A percentile compares a stretch with the other conserved stretches of the same genome.
Conservation (phyloP, 805 yeast species). For the Tetrapisispora namnaoensis region DNA sequence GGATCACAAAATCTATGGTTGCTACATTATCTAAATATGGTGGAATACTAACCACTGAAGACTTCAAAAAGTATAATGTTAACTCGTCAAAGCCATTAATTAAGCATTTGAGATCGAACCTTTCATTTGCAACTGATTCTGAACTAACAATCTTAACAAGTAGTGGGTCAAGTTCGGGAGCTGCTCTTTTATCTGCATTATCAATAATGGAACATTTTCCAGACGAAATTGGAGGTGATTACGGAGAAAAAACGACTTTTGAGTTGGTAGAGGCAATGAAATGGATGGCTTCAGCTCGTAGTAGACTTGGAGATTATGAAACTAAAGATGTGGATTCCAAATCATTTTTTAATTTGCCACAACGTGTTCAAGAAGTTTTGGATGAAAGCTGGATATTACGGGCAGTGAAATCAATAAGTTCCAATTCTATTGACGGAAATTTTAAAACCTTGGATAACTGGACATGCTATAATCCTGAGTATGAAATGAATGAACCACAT, state of each 20-base stretch:
- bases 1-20: conserved; percentile 55
- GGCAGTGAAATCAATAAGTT: conserved; percentile 43
- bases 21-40: conserved; percentile 41
- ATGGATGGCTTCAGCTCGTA: conserved; percentile 82
- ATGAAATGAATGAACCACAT: conserved; percentile 66
- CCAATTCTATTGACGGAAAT: conserved; percentile 15
- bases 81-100: conserved; percentile 32
- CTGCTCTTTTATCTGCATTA: conserved; percentile 69
- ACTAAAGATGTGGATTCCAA: conserved; percentile 6
- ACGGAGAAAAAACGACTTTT: conserved; percentile 44
- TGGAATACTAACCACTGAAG: conserved; percentile 59
- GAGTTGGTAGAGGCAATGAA: conserved; percentile 79
- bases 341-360: conserved; percentile 12
- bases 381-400: conserved; percentile 47
- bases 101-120: conserved; percentile 18
- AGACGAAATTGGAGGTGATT: conserved; percentile 36
- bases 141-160: conserved; percentile 43
- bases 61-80: conserved; percentile 54
- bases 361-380: conserved; percentile 37
- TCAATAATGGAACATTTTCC: conserved; percentile 46
- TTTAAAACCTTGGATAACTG: conserved; percentile 49
- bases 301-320: conserved; percentile 70
- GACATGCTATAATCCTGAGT: conserved; percentile 71
- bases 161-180: conserved; percentile 74
- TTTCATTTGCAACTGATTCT: conserved; percentile 29